These are phyloP conservation scores for Chalciporus pseudorubinellus DNA, from an alignment of 768 basidiomycete species.

Conservation along the genomic window DNA sequence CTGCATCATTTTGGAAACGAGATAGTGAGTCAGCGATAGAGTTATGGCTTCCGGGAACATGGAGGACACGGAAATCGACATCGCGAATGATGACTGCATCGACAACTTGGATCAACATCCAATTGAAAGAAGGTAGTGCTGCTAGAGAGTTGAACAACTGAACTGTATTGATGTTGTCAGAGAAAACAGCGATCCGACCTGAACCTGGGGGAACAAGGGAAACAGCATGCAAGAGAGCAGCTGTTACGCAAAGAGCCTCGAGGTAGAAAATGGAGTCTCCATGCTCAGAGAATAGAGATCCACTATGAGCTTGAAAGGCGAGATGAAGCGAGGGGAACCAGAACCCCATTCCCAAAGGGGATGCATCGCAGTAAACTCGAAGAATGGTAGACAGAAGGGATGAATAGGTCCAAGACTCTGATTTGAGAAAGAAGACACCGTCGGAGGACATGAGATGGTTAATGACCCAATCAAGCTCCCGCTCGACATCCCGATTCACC, in stretches of 20 bases:
- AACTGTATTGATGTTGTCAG: slow-evolving; percentile 36
- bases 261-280: neutral
- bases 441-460: slow-evolving; percentile 18
- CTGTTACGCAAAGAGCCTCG: neutral
- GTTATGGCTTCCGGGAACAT: slow-evolving; percentile 26
- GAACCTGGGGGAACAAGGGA: neutral
- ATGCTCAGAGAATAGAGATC: neutral
- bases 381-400: neutral
- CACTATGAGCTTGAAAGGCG: slow-evolving; percentile 20
- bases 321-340: slow-evolving; percentile 19
- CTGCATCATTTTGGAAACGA: slow-evolving; percentile 8
- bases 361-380: slow-evolving; percentile 25
- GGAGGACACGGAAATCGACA: slow-evolving; percentile 23
- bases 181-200: slow-evolving; percentile 16
- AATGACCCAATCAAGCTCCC: slow-evolving; percentile 28
- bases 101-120: slow-evolving; percentile 4
- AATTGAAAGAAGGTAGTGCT: neutral
- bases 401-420: slow-evolving; percentile 10
- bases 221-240: neutral
- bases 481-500: slow-evolving; percentile 2
- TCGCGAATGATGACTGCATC: neutral
- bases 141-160: slow-evolving; percentile 31
- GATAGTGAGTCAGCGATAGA: slow-evolving; percentile 27
- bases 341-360: slow-evolving; percentile 16
- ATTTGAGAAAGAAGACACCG: slow-evolving; percentile 26